Conservation (phyloP, 768 basidiomycete genomes). For the Mycena polygramma region DNA sequence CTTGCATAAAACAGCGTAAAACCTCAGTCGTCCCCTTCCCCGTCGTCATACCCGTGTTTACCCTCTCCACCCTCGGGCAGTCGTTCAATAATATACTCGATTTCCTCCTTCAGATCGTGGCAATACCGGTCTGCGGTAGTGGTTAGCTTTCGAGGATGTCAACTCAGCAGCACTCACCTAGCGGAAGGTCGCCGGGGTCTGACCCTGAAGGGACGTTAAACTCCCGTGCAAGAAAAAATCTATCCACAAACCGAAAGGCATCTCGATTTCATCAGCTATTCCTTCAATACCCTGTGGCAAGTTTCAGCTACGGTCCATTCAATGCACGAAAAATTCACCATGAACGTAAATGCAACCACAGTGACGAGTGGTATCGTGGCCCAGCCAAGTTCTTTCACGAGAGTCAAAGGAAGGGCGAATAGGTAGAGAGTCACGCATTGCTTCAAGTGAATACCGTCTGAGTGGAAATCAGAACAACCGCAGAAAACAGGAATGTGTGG, state of each 20-base stretch:
- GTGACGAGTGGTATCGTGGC: constrained; percentile 88
- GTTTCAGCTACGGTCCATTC: not conserved
- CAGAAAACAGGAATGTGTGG: constrained; percentile 10
- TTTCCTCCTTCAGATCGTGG: constrained; percentile 87
- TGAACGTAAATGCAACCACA: constrained; percentile 89
- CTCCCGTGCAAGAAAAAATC: constrained; percentile 22
- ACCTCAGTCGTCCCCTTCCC: constrained; percentile 81
- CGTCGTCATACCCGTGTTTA: constrained; percentile 80
- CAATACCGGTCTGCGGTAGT: constrained; percentile 78
- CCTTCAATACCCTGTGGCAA: constrained; percentile 79
- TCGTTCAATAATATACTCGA: constrained; percentile 78
- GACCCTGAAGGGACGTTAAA: constrained; percentile 53
- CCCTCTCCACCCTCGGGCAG: constrained; percentile 84
- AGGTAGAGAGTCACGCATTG: constrained; percentile 96
- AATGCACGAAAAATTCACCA: constrained; percentile 54
- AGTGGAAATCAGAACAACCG: constrained; percentile 34
- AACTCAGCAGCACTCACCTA: constrained; percentile 59
- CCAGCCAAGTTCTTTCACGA: constrained; percentile 88
- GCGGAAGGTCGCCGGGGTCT: constrained; percentile 78
- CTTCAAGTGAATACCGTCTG: constrained; percentile 91
- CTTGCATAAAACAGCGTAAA: not conserved
- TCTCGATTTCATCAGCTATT: constrained; percentile 94
- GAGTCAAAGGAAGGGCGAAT: constrained; percentile 89
- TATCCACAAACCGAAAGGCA: constrained; percentile 83
- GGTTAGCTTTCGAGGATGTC: constrained; percentile 8